Conservation (phyloP, 1,284 basidiomycete species). For the Ganoderma meredithae region DNA sequence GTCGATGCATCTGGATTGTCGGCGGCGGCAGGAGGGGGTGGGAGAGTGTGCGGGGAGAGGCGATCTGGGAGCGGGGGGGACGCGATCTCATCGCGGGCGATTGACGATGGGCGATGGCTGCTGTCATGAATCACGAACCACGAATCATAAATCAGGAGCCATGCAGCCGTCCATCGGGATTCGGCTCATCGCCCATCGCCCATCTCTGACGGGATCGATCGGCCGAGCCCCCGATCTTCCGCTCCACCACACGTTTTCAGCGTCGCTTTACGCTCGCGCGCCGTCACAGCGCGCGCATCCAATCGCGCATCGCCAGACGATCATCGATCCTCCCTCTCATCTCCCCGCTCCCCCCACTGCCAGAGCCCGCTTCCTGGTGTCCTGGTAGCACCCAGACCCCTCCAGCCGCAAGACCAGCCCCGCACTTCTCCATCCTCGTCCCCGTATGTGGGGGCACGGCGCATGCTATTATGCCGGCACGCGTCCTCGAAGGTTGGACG, state of each 20-base stretch:
- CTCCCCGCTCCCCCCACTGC: neutral
- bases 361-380: too few relatives aligned
- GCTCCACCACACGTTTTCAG: neutral
- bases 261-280: neutral
- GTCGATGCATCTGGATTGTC: conserved; percentile 14
- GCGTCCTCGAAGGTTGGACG: neutral
- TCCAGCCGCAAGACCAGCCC: neutral
- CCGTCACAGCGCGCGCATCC: conserved; percentile 10
- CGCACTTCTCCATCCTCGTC: neutral
- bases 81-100: conserved; percentile 24
- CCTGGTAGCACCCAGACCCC: neutral
- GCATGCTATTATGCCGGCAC: neutral
- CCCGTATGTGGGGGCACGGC: neutral
- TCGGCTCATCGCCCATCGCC: conserved; percentile 20
- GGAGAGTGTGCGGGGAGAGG: neutral
- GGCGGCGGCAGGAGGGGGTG: neutral
- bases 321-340: conserved; percentile 15
- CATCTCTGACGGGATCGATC: conserved; percentile 33
- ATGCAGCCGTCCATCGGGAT: conserved; percentile 8
- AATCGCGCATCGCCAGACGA: conserved; percentile 16
- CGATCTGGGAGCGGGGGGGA: conserved; percentile 11
- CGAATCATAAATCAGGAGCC: too few relatives aligned
- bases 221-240: conserved; percentile 24
- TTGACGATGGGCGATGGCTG: conserved; percentile 16
- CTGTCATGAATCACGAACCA: neutral